These are phyloP conservation scores for Tremella mesenterica DNA, from an alignment of 768 basidiomycete genomes.

Conservation along the genomic window DNA sequence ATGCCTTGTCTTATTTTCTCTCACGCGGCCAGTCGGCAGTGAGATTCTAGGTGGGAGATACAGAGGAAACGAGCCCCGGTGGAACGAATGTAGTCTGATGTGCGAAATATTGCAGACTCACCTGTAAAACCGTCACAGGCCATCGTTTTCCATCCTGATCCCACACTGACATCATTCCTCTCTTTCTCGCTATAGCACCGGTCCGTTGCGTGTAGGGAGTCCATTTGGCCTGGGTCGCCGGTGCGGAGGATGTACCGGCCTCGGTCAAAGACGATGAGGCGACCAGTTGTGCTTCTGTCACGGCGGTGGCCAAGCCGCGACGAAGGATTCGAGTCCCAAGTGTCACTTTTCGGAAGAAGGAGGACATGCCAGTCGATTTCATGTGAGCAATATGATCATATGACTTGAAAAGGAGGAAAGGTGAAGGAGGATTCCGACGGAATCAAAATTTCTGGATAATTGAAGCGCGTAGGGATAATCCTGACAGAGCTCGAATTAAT, in stretches of 20 bases:
- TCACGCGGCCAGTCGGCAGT: too few species aligned
- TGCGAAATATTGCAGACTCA: too few species aligned
- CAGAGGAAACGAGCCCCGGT: too few species aligned
- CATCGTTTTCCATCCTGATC: conserved; percentile 75
- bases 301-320: neutral
- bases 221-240: conserved; percentile 56
- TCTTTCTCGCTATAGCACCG: conserved; percentile 86
- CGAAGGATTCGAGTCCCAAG: neutral
- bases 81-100: too few species aligned
- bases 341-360: neutral
- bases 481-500: too few species aligned
- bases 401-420: neutral
- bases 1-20: too few species aligned
- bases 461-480: neutral
- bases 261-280: too few species aligned
- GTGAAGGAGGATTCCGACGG: neutral
- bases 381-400: neutral
- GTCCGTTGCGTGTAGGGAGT: conserved; percentile 75
- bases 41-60: too few species aligned
- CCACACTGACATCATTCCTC: conserved; percentile 92
- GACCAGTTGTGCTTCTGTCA: neutral
- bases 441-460: neutral
- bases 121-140: conserved; percentile 93
- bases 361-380: conserved; percentile 1
- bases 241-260: neutral